Conservation (phyloP, 139 green algal genomes). For the Edaphochlamys debaryana region DNA sequence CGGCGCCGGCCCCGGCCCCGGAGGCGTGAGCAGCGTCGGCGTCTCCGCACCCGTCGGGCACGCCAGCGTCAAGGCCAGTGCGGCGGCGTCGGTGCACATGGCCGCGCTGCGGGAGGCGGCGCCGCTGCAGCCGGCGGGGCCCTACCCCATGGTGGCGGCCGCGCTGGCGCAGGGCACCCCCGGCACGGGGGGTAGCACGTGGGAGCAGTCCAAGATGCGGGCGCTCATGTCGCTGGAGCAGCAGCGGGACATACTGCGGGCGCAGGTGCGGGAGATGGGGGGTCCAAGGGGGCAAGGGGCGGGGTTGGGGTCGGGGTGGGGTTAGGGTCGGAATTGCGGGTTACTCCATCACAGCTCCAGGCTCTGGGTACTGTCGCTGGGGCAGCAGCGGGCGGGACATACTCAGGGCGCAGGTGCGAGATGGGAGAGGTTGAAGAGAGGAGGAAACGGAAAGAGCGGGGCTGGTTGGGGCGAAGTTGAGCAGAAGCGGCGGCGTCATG, state of each 20-base stretch:
- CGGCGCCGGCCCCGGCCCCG: not conserved
- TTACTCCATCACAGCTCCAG: too few species aligned
- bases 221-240: slow-evolving; percentile 47
- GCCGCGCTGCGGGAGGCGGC: not conserved
- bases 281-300: not conserved
- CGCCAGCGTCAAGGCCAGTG: slow-evolving; percentile 16
- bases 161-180: slow-evolving; percentile 10
- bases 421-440: too few species aligned
- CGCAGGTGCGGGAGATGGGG: slow-evolving; percentile 26
- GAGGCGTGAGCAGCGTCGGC: not conserved
- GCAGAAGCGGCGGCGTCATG: too few species aligned
- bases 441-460: too few species aligned
- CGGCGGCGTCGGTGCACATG: slow-evolving; percentile 24
- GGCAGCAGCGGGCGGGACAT: too few species aligned
- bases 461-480: too few species aligned
- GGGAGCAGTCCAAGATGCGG: slow-evolving; percentile 38
- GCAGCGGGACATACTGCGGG: slow-evolving; percentile 26
- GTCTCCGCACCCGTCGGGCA: slow-evolving; percentile 7
- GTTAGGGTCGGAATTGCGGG: not conserved
- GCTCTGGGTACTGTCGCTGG: too few species aligned
- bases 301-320: too few species aligned
- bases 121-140: slow-evolving; percentile 32
- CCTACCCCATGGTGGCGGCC: slow-evolving; percentile 39
- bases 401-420: too few species aligned
- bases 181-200: slow-evolving; percentile 26